These are phyloP conservation scores for Gastrolobium villosum DNA, from an alignment of 306 rosid species.

Conservation along the genomic window DNA sequence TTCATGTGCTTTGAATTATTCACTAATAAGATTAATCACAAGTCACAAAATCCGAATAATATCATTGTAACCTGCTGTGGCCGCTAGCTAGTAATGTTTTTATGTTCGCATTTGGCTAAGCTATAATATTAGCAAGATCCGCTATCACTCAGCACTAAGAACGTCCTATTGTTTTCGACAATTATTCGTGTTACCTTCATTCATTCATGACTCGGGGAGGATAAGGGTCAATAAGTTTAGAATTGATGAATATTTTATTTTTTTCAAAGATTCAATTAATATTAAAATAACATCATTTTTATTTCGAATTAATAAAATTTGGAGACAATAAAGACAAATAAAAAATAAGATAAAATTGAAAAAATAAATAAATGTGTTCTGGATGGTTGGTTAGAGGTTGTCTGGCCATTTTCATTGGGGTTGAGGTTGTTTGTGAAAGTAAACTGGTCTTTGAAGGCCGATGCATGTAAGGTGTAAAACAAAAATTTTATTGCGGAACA, in stretches of 20 bases:
- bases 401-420: too few relatives aligned
- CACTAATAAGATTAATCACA: neutral
- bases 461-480: too few relatives aligned
- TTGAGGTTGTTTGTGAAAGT: too few relatives aligned
- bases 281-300: too few relatives aligned
- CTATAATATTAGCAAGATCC: neutral
- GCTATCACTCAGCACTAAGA: neutral
- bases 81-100: neutral
- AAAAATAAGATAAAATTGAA: too few relatives aligned
- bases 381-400: too few relatives aligned
- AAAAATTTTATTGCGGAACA: too few relatives aligned
- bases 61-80: neutral
- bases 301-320: too few relatives aligned
- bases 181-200: neutral
- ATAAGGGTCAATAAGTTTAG: neutral
- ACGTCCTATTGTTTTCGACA: neutral
- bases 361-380: too few relatives aligned
- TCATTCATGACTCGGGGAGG: neutral
- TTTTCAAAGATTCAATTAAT: neutral
- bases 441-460: too few relatives aligned
- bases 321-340: too few relatives aligned
- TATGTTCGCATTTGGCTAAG: neutral
- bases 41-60: neutral
- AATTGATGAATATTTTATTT: neutral
- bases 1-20: neutral